phyloP scores from a whole-genome alignment of 73 alveolate genomes.

The Tetrahymena elliotti region DNA sequence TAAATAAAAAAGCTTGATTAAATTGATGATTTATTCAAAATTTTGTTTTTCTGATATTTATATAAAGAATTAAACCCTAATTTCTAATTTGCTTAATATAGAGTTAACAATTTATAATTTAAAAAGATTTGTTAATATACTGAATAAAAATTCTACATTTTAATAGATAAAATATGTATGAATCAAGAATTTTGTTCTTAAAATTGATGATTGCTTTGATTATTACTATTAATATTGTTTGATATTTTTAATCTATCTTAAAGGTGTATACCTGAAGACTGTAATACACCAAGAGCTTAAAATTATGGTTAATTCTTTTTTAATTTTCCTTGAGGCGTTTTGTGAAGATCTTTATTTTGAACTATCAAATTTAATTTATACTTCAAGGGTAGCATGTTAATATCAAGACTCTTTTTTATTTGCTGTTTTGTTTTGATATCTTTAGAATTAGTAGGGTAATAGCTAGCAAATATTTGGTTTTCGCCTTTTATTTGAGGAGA shows the following conservation, averaged over 20 bases:
- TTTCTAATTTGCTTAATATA: no score
- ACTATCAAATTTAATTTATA: background rate
- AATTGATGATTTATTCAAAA: no score
- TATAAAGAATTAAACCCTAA: no score
- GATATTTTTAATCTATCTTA: background rate
- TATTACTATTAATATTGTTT: background rate
- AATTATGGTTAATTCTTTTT: background rate
- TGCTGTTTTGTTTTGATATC: background rate
- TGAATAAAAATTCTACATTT: no score
- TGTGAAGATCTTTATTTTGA: background rate
- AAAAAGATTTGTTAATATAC: no score
- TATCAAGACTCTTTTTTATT: background rate
- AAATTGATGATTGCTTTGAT: background rate
- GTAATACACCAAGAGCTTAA: background rate
- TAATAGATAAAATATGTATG: no score
- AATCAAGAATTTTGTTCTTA: background rate
- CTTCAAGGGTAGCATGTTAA: background rate
- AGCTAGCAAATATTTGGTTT: background rate
- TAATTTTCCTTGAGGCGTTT: background rate
- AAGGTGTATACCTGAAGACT: background rate
- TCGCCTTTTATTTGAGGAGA: background rate
- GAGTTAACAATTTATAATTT: no score
- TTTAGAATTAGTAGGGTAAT: background rate
- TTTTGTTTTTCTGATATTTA: no score
- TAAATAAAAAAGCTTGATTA: no score